Conservation (phyloP, 176 grass and related monocot genomes). For the Otatea glauca region DNA sequence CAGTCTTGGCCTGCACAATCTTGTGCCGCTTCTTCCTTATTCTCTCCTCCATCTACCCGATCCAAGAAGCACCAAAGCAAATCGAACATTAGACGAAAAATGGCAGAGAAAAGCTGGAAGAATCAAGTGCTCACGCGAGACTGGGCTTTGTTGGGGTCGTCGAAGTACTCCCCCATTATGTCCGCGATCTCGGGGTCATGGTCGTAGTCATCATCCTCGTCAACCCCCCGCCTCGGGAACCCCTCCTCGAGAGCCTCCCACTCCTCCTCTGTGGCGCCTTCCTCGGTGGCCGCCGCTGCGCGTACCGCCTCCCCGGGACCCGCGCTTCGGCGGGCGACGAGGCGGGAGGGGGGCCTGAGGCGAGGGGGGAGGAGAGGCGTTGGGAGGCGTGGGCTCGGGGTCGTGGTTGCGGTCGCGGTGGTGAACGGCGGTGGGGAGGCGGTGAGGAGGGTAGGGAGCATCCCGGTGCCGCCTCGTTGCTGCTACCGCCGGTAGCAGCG, state of each 20-base stretch:
- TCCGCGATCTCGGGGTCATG: constrained; percentile 81
- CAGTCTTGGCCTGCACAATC: constrained; percentile 89
- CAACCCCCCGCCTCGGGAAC: constrained; percentile 25
- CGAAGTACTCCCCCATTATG: constrained; percentile 77
- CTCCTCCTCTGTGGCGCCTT: constrained; percentile 17
- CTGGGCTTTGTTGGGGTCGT: constrained; percentile 87
- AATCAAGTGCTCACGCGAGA: constrained; percentile 52
- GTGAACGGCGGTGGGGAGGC: not conserved
- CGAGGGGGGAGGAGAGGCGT: not conserved
- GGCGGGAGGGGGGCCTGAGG: not conserved
- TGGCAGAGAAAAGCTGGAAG: not conserved
- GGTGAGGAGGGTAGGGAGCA: constrained; percentile 36
- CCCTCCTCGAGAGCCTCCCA: constrained; percentile 29
- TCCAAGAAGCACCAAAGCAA: constrained; percentile 30
- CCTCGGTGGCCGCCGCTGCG: not conserved
- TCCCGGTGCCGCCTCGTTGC: not conserved
- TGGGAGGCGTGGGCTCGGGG: not conserved
- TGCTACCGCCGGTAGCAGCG: not conserved
- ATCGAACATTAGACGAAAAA: not conserved
- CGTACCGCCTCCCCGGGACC: not conserved
- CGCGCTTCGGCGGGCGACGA: not conserved
- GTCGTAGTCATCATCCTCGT: constrained; percentile 57
- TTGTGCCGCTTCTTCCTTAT: constrained; percentile 85
- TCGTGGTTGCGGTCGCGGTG: not conserved
- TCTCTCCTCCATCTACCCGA: constrained; percentile 76